Evolutionary conservation across 1,284 basidiomycete genomes (phyloP).

Genomic region (Sporisorium sorghi): DNA sequence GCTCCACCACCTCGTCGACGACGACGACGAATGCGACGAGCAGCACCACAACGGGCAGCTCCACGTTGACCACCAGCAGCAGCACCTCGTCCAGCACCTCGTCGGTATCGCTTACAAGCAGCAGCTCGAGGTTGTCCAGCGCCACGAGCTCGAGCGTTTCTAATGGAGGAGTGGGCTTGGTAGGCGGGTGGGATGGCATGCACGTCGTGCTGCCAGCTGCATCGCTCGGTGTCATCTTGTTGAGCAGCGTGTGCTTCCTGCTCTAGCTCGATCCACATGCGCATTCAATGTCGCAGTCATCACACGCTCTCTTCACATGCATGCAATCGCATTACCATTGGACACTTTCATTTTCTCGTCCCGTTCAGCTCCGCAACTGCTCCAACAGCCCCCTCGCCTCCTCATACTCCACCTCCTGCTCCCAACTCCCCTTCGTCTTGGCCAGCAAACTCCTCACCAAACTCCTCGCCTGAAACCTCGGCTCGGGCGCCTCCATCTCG

Average conservation of each 20-base stretch:
- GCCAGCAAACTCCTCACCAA: conserved; percentile 89
- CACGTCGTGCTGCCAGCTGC: conserved; percentile 20
- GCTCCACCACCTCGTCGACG: conserved; percentile 11
- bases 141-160: conserved; percentile 11
- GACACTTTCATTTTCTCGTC: neutral
- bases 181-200: neutral
- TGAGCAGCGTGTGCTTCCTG: conserved; percentile 46
- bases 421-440: conserved; percentile 76
- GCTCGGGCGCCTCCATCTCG: conserved; percentile 70
- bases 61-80: conserved; percentile 1
- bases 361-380: conserved; percentile 28
- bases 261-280: conserved; percentile 14
- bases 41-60: conserved; percentile 4
- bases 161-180: conserved; percentile 12
- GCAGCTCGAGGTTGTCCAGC: conserved; percentile 1
- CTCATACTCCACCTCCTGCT: conserved; percentile 86
- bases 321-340: conserved; percentile 2
- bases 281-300: neutral
- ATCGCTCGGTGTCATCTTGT: conserved; percentile 16
- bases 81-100: no score
- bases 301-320: neutral
- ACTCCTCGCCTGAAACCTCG: conserved; percentile 87
- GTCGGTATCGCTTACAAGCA: neutral
- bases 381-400: conserved; percentile 74
- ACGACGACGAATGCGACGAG: conserved; percentile 10